Evolutionary conservation across 169 alveolate species (phyloP).

Genomic region (Plasmodium yoelii): DNA sequence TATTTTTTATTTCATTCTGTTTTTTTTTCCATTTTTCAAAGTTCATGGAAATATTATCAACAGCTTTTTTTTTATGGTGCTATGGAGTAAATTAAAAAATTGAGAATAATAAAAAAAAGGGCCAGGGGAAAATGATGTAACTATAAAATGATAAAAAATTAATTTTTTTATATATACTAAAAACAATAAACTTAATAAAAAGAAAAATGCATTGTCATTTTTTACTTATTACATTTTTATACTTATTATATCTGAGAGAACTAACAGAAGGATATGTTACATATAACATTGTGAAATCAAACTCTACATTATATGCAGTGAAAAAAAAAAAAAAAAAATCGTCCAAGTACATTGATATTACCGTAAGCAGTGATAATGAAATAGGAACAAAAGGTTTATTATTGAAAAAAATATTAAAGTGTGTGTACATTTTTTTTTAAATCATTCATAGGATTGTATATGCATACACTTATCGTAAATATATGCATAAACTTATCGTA

Average conservation of each 20-base stretch:
- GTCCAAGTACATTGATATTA: slow-evolving; percentile 43
- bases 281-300: slow-evolving; percentile 16
- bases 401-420: background rate
- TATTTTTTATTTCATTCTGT: background rate
- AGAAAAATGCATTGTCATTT: slow-evolving; percentile 42
- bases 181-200: background rate
- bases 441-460: background rate
- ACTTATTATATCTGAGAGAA: slow-evolving; percentile 6
- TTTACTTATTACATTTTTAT: slow-evolving; percentile 20
- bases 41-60: background rate
- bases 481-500: too few species aligned
- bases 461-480: too few species aligned
- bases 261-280: slow-evolving; percentile 29
- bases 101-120: background rate
- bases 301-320: slow-evolving; percentile 43
- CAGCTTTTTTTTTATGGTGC: background rate
- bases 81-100: background rate
- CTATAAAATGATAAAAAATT: background rate
- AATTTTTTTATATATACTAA: too few species aligned
- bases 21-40: background rate
- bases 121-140: background rate
- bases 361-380: slow-evolving; percentile 74
- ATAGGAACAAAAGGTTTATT: slow-evolving; percentile 74
- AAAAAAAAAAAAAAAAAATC: slow-evolving; percentile 64
- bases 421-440: background rate